Base-by-base conservation (phyloP, 768 basidiomycete species). In the Macrolepiota albuminosa region DNA sequence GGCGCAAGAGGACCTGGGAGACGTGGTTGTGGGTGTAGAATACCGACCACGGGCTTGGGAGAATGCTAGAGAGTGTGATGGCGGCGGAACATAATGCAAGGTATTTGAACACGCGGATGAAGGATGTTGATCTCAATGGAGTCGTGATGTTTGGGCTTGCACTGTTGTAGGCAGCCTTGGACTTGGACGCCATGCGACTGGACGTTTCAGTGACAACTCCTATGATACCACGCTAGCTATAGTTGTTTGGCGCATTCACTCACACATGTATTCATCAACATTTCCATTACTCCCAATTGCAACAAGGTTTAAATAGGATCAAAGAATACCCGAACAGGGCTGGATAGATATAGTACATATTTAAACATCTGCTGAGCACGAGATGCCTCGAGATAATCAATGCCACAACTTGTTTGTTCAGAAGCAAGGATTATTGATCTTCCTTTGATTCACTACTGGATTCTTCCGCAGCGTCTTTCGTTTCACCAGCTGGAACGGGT, bases 401-500 rank as follows among this genome's bases (percentile, higher is more conserved):
- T 18, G 16, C 16, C 43, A 42, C 21, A n/a, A 6, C 6, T 36
- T 21, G 34, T 33, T 36, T 21, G 34, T 33, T 7, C 34, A 24
- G 51, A 52, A 40, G 29, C 39, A 4, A 40, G 9, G 16, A 29
- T n/a, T 10, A 21, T 54, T n/a, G 31, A 42, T 58, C 31, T 14
- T 53, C 67, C 70, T 36, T 72, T 66, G 54, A 43, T 16, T 68
- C 66, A 13, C 68, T 63, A 6, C 68, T 65, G 13, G 59, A 60
- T 60, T 70, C 63, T 53, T 71, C 70, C n/a, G 72, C 70, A 46
- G 72, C 75, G 16, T 61, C 71, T 48, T 74, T 77, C 33, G 70
- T 73, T 2, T 63, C 75, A 24, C 61, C 73, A 10, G 75, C 76
- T 61, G 74, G 76, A 3, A 78, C 76, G 48, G 77, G 76, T 71